Base-by-base conservation (phyloP, 1,139 yeast genomes). In the Yamadazyma atlantica region DNA sequence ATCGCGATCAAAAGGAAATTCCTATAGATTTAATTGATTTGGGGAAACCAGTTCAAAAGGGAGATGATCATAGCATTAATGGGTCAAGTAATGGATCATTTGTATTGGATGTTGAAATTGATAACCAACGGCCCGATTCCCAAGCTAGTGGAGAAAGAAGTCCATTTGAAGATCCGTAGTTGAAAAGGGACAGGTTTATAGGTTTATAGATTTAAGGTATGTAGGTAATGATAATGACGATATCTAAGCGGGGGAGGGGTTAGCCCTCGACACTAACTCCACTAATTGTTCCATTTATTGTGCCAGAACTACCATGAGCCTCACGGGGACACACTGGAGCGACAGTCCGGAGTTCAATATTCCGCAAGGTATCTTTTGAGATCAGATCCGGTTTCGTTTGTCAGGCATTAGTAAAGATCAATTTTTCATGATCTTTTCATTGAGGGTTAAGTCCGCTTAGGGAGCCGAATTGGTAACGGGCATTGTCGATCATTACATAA, bases 31-130 rank as follows among this genome's bases (percentile, higher is more conserved):
- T 48, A 12, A 41, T 46, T 12, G 51, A 48, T 30, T 37, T 48
- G 27, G 50, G 49, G 7, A 45, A 44, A 29, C 50, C 49, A 1
- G 23, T 26, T n/a, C 34, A 23, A 32, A 38, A 36, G 14, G n/a
- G n/a, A n/a, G 44, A 37, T 22, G 45, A 41, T 27, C 29, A 34
- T 6, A 14, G 13, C 10, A 19, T n/a, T 12, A 19, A 35, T 17
- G 48, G 38, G 5, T 42, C 51, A 3, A 45, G 44, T 19, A 44
- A 51, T 16, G 71, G 70, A 4, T 62, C 68, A 31, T 62, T 67
- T 44, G 51, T 66, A 12, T 50, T 67, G 30, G 68, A 66, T 39
- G 69, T 67, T 16, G 69, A 64, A 41, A 53, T 66, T 39, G 70
- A 63, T 37, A 38, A 41, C 37, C 42, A 38, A 39, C 47, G 32